Base-by-base conservation (phyloP, 2,329 filamentous ascomycete species). In the Verticillium zaregamsianum region DNA sequence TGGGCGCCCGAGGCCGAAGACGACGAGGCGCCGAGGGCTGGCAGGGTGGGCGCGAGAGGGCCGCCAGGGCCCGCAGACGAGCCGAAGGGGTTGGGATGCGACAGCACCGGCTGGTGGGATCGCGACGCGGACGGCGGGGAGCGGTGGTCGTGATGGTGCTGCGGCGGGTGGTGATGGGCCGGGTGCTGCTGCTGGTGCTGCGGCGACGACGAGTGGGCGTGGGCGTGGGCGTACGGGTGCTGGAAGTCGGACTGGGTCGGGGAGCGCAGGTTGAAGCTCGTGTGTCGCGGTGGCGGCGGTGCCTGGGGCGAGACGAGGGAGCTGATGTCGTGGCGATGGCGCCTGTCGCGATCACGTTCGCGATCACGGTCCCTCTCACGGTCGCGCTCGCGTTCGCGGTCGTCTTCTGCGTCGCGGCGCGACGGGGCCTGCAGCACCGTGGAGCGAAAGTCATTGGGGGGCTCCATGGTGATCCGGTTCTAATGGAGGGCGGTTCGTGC, bases 191-290 rank as follows among this genome's bases (percentile, higher is more conserved):
- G 63, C 28, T 25, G 58, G 33, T 28, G 58, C 39, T 25, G 32
- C 54, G 54, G 32, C 25, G 25, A 33, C 31, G 54, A 32, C 54
- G 54, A 55, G 25, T 66, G 61, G 17, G 63, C 60, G 62, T 61
- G 64, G 57, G 70, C 66, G 65, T 72, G 72, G 59, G 68, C 59
- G 35, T 72, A 68, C 49, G 73, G 69, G 55, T 67, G 68, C 52
- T 66, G 71, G 63, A 76, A 79, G 66, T 80, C 77, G 66, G 76
- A 64, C 28, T 78, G 78, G 57, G 80, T 79, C 65, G 80, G 80
- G 63, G 81, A 83, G 70, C 80, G 77, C 72, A 82, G 72, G 70
- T 73, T 79, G 71, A 83, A 82, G 72, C 72, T 71, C 63, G 78
- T 75, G 68, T 77, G 79, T 65, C 74, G 76, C 66, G 76, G 72